Conservation (phyloP, 2,329 filamentous ascomycete genomes). For the Aspergillus sclerotialis region DNA sequence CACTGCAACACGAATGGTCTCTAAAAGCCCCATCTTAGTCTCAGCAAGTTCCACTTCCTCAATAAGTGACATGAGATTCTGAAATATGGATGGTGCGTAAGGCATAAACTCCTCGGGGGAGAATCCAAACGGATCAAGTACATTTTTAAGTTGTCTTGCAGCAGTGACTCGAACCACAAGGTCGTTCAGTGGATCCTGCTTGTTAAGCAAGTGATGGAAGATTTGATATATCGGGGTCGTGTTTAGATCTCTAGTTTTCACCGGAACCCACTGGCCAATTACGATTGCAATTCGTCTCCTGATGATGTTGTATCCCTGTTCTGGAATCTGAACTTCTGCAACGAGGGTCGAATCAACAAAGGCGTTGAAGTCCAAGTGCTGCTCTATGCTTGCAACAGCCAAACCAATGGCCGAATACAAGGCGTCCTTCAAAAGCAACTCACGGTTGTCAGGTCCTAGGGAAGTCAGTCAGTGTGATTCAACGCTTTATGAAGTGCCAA, state of each 20-base stretch:
- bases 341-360: constrained; percentile 71
- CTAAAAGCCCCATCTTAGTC: constrained; percentile 82
- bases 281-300: constrained; percentile 83
- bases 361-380: constrained; percentile 73
- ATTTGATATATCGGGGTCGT: constrained; percentile 76
- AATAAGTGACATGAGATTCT: constrained; percentile 68
- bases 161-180: constrained; percentile 87
- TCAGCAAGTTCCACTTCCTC: constrained; percentile 74
- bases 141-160: constrained; percentile 70
- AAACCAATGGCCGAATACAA: constrained; percentile 91
- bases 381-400: constrained; percentile 67
- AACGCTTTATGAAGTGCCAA: background rate
- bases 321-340: constrained; percentile 65
- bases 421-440: constrained; percentile 83
- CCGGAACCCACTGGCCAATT: constrained; percentile 79
- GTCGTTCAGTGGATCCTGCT: constrained; percentile 73
- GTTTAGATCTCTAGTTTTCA: constrained; percentile 64
- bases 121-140: constrained; percentile 83
- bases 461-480: constrained; percentile 10
- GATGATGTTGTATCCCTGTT: constrained; percentile 68
- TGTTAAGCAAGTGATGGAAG: constrained; percentile 77
- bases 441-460: constrained; percentile 50
- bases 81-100: constrained; percentile 66
- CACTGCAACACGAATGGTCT: constrained; percentile 76
- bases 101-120: constrained; percentile 65